Base-by-base conservation (phyloP, 1,284 basidiomycete species). In the Xerocomus nothofagi region DNA sequence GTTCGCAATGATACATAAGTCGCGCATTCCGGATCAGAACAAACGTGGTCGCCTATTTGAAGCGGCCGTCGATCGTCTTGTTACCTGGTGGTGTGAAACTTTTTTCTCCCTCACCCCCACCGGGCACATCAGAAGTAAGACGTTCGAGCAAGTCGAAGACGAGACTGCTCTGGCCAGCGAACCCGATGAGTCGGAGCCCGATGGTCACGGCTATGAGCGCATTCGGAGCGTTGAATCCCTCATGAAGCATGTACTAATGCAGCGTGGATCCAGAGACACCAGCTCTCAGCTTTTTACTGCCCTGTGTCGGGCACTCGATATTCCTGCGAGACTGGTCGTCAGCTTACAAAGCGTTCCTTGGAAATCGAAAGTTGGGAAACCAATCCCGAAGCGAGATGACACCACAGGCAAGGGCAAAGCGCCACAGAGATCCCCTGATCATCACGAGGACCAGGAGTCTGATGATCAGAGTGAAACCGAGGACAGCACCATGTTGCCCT, bases 251-350 rank as follows among this genome's bases (percentile, higher is more conserved):
- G 86, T 86, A 0, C 71, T 96, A 14, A 85, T 88, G 76, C 80
- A 80, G 50, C 77, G 74, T 49, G 97, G 95, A 3, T 91, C 88
- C 18, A 78, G 92, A 52, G 96, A 99, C 68, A 82, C 86, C 32
- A 91, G 90, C 52, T 89, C 93, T 0, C 92, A 96, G 61, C 78
- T 99, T 6, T 98, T 98, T 65, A 96, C 93, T 10, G 84, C 91
- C 0, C 74, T 98, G 0, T 94, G 93, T 64, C 79, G 97, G 15
- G 89, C 87, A 4, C 77, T 98, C 9, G 88, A 87, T 12, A 85
- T 99, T 18, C 95, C 95, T 0, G 82, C 93, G 2, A 78, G 97
- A 23, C 76, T 99, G 33, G 89, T 98, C 14, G 86, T 90, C 52
- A 96, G 92, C 60, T 68, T 98, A 33, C 96, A 99, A 68, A 87